phyloP scores from a whole-genome alignment of 495 filamentous ascomycete genomes.

The Tuber calosporum region DNA sequence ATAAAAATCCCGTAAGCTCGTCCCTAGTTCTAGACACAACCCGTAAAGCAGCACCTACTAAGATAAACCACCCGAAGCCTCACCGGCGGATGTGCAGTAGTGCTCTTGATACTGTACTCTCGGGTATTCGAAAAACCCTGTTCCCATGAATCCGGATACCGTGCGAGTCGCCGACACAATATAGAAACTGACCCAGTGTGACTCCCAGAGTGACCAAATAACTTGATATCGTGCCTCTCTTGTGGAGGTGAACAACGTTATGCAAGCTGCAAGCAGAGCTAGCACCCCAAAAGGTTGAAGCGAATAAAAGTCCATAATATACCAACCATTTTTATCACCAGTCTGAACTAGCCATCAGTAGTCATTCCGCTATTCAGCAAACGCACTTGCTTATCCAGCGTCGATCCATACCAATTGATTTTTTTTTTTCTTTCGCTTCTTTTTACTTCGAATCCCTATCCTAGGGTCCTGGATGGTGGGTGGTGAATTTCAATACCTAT shows the following conservation, averaged over 20 bases:
- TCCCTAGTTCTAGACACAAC: background rate
- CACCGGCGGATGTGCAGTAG: background rate
- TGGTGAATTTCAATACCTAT: too few species aligned
- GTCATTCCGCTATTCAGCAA: background rate
- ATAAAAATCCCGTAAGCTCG: background rate
- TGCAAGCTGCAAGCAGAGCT: background rate
- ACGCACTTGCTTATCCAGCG: background rate
- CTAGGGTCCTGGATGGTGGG: background rate
- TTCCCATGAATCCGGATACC: background rate
- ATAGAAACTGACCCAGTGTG: background rate
- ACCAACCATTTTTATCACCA: background rate
- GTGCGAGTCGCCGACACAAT: background rate
- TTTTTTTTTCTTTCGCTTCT: too few species aligned
- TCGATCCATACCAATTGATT: background rate
- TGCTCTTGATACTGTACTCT: background rate
- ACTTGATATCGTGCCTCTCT: background rate
- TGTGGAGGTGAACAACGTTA: background rate
- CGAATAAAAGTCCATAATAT: background rate
- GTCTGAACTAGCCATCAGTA: background rate
- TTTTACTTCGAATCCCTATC: background rate
- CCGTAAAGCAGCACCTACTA: background rate
- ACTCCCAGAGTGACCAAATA: background rate
- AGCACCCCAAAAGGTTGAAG: background rate
- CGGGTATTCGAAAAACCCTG: background rate
- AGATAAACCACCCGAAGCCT: background rate